Evolutionary conservation across 2,329 filamentous ascomycete genomes (phyloP), one percentile per base, ranked within the genome.

Genomic region (Coniochaeta sp.): DNA sequence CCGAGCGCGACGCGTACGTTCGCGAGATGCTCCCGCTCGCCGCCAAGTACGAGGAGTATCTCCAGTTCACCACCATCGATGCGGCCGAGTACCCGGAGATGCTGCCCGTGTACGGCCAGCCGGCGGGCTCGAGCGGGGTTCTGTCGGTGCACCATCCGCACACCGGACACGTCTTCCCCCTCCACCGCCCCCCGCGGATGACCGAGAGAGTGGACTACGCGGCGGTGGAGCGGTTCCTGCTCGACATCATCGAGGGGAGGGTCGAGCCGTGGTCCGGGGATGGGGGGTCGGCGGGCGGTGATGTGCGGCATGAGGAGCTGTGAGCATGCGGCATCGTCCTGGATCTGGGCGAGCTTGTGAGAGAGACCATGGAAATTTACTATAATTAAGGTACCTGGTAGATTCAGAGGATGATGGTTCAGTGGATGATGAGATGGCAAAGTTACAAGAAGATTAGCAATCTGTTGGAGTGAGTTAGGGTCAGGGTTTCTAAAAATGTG

Each of bases 1-100:
- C 61, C 9, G 71, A 77, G 34, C 72, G 73, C 3, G 68, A 73
- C 3, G 63, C 60, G 1, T 81, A 75, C 64, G 66, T 72, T 4
- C 54, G 65, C 1, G 65, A 69, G 6, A 70, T 81, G 56, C 68
- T 70, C 17, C 71, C 73, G 4, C 65, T 80, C 1, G 79, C 80
- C 1, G 75, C 74, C 61, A 74, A 74, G 62, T 80, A 78, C 66
- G 63, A 69, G 59, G 77, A 81, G 14, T 81, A 79, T 60, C 71
- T 82, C 14, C 70, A 68, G 59, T 82, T 82, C 61, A 75, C 79
- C 4, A 80, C 77, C 1, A 75, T 81, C 1, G 77, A 82, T 60
- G 69, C 71, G 0, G 60, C 64, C 32, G 77, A 81, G 61, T 81
- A 81, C 63, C 72, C 70, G 4, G 75, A 80, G 26, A 76, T 81